Percentiles rank a stretch among this genome's conserved stretches.
Evolutionary conservation across 1,284 basidiomycete genomes (phyloP).

Genomic region (Papiliotrema terrestris): DNA sequence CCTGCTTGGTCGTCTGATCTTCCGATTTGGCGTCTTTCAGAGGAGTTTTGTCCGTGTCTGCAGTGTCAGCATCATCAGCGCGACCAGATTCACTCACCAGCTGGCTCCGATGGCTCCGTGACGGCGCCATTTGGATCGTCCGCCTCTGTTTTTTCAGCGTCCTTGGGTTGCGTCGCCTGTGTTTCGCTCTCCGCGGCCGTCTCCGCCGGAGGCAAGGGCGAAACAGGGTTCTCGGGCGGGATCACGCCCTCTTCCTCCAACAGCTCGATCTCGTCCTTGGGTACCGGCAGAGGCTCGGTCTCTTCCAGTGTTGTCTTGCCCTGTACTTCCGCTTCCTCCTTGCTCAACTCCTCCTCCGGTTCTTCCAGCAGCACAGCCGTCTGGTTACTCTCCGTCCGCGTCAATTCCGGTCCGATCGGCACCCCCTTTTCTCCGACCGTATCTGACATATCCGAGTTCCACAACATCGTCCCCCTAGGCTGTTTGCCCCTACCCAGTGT

Average conservation of each 20-base stretch:
- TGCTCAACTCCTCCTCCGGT: conserved; percentile 2
- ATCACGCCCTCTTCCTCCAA: conserved; percentile 32
- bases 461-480: conserved; percentile 28
- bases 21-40: no score
- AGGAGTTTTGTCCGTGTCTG: no score
- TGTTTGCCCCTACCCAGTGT: conserved; percentile 29
- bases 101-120: no score
- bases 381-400: conserved; percentile 20
- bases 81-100: no score
- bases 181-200: neutral
- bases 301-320: no score
- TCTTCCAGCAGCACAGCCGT: conserved; percentile 15
- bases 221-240: conserved; percentile 7
- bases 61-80: no score
- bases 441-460: conserved; percentile 16
- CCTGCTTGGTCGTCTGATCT: no score
- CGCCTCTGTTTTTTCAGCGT: neutral
- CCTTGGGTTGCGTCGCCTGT: neutral
- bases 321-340: neutral
- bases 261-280: conserved; percentile 40
- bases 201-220: conserved; percentile 9
- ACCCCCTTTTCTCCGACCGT: neutral
- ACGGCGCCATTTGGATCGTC: no score
- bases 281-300: conserved; percentile 6
- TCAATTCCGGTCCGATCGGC: conserved; percentile 2